phyloP scores from a whole-genome alignment of 2,329 filamentous ascomycete species.

The Diaporthe humulicola region DNA sequence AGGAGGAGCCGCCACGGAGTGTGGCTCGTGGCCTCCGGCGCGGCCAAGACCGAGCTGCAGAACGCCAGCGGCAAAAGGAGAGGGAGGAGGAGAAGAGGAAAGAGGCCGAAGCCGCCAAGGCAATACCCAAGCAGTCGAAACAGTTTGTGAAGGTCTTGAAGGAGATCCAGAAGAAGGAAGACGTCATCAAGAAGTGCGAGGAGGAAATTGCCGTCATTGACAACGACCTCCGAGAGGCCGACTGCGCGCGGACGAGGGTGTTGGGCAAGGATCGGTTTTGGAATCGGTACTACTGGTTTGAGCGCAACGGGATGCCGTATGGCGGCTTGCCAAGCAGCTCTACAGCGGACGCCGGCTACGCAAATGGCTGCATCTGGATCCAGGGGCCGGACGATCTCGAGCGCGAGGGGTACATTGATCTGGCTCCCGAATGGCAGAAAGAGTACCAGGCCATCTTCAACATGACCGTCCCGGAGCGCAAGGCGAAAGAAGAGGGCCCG shows the following conservation, averaged over 20 bases:
- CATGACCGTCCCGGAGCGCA: slow-evolving; percentile 88
- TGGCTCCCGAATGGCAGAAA: slow-evolving; percentile 76
- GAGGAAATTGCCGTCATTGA: slow-evolving; percentile 88
- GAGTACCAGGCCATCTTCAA: slow-evolving; percentile 83
- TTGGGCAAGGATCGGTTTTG: slow-evolving; percentile 96
- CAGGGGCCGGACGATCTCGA: slow-evolving; percentile 95
- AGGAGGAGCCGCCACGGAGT: slow-evolving; percentile 73
- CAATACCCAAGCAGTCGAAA: slow-evolving; percentile 84
- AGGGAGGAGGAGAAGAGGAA: slow-evolving; percentile 76
- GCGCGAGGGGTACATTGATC: slow-evolving; percentile 86
- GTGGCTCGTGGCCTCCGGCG: slow-evolving; percentile 67
- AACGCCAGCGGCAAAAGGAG: slow-evolving; percentile 83
- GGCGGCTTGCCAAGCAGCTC: slow-evolving; percentile 89
- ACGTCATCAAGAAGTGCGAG: slow-evolving; percentile 83
- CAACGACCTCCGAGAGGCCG: slow-evolving; percentile 92
- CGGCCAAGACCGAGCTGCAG: slow-evolving; percentile 76
- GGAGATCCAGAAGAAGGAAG: slow-evolving; percentile 90
- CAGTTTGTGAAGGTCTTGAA: slow-evolving; percentile 89
- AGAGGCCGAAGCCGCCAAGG: slow-evolving; percentile 73
- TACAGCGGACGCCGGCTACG: slow-evolving; percentile 87
- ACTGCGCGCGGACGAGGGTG: slow-evolving; percentile 90
- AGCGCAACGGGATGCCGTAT: slow-evolving; percentile 98
- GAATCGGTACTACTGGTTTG: slow-evolving; percentile 99
- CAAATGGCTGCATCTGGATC: slow-evolving; percentile 95
- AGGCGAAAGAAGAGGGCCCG: slow-evolving; percentile 84